A percentile compares a stretch with the other conserved stretches of the same genome.
Evolutionary conservation across 1,139 yeast genomes (phyloP).

Genomic region (Blastobotrys capitulatus): DNA sequence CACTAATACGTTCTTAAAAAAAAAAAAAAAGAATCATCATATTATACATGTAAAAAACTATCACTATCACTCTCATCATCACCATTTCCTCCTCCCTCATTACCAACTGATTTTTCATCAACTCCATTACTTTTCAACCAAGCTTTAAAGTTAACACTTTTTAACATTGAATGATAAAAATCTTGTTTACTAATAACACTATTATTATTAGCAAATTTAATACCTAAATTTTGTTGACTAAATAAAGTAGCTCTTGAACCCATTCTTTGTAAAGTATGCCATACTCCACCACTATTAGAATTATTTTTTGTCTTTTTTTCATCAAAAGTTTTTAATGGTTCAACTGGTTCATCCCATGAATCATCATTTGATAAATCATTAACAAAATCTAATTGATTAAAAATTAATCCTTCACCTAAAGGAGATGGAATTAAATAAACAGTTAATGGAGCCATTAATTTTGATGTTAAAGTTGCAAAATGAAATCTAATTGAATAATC

Average conservation of each 20-base stretch:
- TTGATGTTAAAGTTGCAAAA: conserved; percentile 25
- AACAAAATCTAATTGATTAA: conserved; percentile 13
- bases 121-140: conserved; percentile 18
- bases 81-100: neutral
- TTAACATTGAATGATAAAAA: conserved; percentile 17
- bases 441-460: conserved; percentile 23
- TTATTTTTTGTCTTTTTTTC: neutral
- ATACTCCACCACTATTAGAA: neutral
- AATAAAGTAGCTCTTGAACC: conserved; percentile 8
- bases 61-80: neutral
- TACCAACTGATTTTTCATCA: neutral
- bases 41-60: neutral
- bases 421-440: conserved; percentile 17
- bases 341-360: conserved; percentile 8
- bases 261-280: conserved; percentile 12
- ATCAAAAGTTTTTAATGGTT: conserved; percentile 4
- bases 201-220: conserved; percentile 7
- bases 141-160: conserved; percentile 13
- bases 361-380: conserved; percentile 9
- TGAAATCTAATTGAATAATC: conserved; percentile 19
- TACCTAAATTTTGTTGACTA: conserved; percentile 9
- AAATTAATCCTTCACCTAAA: conserved; percentile 9
- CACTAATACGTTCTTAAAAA: too few species aligned
- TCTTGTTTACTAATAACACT: conserved; percentile 13
- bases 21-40: too few species aligned